Evolutionary conservation across 352 stramenopile species (phyloP).

Genomic region (Poterioochromonas sp.): DNA sequence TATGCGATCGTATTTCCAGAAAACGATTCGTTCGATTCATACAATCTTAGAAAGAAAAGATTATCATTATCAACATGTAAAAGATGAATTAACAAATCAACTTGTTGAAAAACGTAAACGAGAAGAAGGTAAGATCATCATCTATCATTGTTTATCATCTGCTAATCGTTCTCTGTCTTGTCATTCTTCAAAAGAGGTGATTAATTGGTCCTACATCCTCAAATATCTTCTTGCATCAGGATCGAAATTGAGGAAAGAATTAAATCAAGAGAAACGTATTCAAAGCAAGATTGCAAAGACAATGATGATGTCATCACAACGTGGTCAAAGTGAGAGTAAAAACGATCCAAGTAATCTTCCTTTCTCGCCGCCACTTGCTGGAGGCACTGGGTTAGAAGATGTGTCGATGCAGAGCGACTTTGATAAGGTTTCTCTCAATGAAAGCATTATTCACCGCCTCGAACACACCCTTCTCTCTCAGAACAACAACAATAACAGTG

Average conservation of each 20-base stretch:
- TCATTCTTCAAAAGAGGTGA: slow-evolving; percentile 24
- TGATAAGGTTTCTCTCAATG: background rate
- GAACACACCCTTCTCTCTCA: too few species aligned
- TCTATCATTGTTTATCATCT: background rate
- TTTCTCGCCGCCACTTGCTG: too few species aligned
- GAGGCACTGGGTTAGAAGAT: background rate
- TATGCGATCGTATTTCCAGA: background rate
- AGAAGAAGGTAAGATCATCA: slow-evolving; percentile 36
- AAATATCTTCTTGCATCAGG: slow-evolving; percentile 46
- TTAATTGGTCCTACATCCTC: slow-evolving; percentile 45
- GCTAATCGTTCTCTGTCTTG: slow-evolving; percentile 8
- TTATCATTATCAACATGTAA: slow-evolving; percentile 25
- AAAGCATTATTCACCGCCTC: background rate
- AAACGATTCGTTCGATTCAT: background rate
- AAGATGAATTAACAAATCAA: slow-evolving; percentile 33
- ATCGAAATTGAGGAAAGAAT: slow-evolving; percentile 36
- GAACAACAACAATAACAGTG: too few species aligned
- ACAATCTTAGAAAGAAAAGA: slow-evolving; percentile 6
- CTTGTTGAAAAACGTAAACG: slow-evolving; percentile 35
- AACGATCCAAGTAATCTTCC: background rate
- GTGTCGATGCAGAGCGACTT: background rate
- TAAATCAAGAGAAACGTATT: slow-evolving; percentile 4
- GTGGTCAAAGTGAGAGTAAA: background rate
- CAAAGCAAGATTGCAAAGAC: background rate
- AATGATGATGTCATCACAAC: background rate